Evolutionary conservation across 345 rosid species (phyloP).

Genomic region (Diplotaxis tenuifolia): DNA sequence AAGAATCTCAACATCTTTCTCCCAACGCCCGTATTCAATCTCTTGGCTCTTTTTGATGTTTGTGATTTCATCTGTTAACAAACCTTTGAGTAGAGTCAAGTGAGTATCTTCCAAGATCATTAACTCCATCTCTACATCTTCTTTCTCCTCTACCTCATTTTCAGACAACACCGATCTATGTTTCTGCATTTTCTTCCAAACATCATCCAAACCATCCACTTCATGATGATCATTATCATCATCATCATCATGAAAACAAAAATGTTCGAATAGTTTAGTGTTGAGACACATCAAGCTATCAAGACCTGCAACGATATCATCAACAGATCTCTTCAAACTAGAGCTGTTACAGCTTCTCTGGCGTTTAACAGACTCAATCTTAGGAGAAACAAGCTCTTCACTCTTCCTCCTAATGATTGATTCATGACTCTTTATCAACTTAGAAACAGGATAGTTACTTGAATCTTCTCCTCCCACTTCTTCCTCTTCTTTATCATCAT

Average conservation of each 20-base stretch:
- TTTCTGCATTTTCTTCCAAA: conserved; percentile 44
- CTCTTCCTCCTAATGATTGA: conserved; percentile 51
- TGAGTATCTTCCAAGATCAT: conserved; percentile 43
- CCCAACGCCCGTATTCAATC: conserved; percentile 23
- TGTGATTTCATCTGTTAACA: conserved; percentile 24
- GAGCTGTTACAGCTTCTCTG: conserved; percentile 33
- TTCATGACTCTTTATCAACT: conserved; percentile 66
- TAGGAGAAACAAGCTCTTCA: conserved; percentile 38
- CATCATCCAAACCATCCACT: conserved; percentile 40
- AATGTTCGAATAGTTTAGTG: conserved; percentile 25
- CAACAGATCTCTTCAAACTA: conserved; percentile 39
- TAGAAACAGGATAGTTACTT: conserved; percentile 42
- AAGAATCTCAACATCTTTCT: not conserved
- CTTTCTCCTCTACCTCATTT: conserved; percentile 38
- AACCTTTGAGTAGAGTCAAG: conserved; percentile 41
- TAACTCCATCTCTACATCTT: conserved; percentile 37
- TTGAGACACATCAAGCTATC: conserved; percentile 43
- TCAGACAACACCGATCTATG: conserved; percentile 22
- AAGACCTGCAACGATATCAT: conserved; percentile 42
- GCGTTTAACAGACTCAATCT: conserved; percentile 20
- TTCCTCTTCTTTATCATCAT: not conserved
- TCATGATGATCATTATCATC: not conserved
- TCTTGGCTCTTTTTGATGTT: conserved; percentile 21
- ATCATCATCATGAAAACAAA: conserved; percentile 13
- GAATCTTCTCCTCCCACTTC: conserved; percentile 32